A percentile compares a stretch with the other conserved stretches of the same genome.
These are phyloP conservation scores for Pholiota adiposa DNA, from an alignment of 1,284 basidiomycete genomes.

Conservation along the genomic window DNA sequence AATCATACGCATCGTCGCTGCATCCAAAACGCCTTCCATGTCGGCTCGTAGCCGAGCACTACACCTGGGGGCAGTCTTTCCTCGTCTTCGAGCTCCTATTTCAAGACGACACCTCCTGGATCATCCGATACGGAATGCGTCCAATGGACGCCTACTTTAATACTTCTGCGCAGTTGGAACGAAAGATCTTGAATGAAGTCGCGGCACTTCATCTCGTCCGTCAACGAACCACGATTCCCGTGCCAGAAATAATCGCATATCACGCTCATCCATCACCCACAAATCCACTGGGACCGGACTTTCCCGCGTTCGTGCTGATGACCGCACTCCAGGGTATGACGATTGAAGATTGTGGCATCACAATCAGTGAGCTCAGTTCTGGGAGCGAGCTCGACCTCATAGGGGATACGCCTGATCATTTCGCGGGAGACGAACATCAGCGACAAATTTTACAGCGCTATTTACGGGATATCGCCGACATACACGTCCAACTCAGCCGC, in stretches of 20 bases:
- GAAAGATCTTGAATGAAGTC: constrained; percentile 44
- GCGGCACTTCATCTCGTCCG: constrained; percentile 41
- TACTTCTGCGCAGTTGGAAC: constrained; percentile 41
- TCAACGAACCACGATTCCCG: constrained; percentile 40
- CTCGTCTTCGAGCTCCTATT: constrained; percentile 41
- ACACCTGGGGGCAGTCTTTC: constrained; percentile 45
- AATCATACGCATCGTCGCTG: constrained; percentile 35
- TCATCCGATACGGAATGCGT: constrained; percentile 41
- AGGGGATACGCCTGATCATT: constrained; percentile 30
- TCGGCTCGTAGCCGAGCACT: constrained; percentile 32
- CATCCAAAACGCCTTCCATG: constrained; percentile 34
- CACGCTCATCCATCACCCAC: constrained; percentile 33
- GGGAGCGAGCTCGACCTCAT: constrained; percentile 20
- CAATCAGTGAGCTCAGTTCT: constrained; percentile 32
- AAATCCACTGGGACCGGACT: constrained; percentile 38
- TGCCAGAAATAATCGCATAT: constrained; percentile 39
- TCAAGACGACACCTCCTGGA: constrained; percentile 35
- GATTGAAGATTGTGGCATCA: constrained; percentile 42
- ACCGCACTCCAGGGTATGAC: constrained; percentile 40
- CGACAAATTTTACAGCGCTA: constrained; percentile 39
- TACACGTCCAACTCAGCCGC: constrained; percentile 41
- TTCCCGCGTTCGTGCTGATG: constrained; percentile 44
- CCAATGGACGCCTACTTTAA: constrained; percentile 43
- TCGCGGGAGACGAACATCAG: constrained; percentile 37
- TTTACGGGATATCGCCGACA: constrained; percentile 39